Evolutionary conservation across 2,329 filamentous ascomycete genomes (phyloP).

Genomic region (Teratosphaeria destructans): DNA sequence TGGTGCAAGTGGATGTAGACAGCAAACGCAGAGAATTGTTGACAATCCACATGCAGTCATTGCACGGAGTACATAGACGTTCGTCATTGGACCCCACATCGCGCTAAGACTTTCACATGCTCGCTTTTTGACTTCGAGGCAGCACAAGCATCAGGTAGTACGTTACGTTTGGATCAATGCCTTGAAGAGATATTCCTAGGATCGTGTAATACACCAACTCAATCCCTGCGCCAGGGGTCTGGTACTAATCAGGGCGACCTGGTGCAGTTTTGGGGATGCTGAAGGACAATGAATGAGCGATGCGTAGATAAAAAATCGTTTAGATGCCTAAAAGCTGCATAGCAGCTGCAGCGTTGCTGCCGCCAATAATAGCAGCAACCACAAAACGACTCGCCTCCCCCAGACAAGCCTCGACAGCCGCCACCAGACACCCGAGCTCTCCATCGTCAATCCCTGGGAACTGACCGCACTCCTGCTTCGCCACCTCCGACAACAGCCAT

Average conservation of each 20-base stretch:
- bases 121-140: neutral
- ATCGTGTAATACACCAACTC: neutral
- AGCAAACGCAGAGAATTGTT: neutral
- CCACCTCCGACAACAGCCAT: no score
- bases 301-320: neutral
- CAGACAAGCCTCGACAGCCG: no score
- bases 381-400: no score
- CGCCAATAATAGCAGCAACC: no score
- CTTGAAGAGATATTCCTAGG: neutral
- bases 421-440: no score
- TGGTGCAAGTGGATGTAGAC: neutral
- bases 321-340: no score
- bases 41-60: neutral
- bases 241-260: conserved; percentile 15
- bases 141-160: neutral
- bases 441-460: no score
- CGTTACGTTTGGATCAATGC: neutral
- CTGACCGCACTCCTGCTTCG: no score
- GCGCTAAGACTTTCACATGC: neutral
- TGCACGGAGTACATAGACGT: neutral
- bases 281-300: neutral
- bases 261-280: conserved; percentile 18
- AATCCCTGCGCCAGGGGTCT: conserved; percentile 5
- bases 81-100: neutral
- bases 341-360: no score